Conservation (phyloP, 805 yeast species). For the Monosporozyma servazzii region DNA sequence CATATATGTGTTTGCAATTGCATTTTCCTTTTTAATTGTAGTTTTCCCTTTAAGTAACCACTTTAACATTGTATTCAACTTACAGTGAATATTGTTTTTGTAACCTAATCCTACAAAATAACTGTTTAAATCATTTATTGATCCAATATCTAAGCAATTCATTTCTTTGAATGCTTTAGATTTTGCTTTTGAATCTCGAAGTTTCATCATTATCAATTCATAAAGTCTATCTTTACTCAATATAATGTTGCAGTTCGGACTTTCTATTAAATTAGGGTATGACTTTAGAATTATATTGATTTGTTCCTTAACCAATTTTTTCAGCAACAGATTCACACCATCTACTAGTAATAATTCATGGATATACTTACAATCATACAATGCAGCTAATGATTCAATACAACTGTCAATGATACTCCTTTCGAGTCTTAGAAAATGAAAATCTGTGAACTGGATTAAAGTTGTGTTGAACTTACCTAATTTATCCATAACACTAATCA, state of each 20-base stretch:
- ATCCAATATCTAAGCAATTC: conserved; percentile 37
- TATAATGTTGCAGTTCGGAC: conserved; percentile 19
- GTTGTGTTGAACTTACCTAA: conserved; percentile 1
- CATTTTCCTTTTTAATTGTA: conserved; percentile 11
- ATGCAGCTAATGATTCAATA: conserved; percentile 18
- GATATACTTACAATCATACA: conserved; percentile 17
- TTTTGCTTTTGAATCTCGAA: conserved; percentile 39
- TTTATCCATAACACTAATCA: not conserved
- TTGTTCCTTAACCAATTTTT: conserved; percentile 19
- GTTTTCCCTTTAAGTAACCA: conserved; percentile 36
- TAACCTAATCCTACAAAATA: conserved; percentile 46
- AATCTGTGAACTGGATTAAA: conserved; percentile 15
- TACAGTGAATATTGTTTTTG: conserved; percentile 33
- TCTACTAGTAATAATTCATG: conserved; percentile 14
- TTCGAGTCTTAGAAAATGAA: conserved; percentile 17
- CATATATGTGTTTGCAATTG: conserved; percentile 16
- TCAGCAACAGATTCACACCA: conserved; percentile 6
- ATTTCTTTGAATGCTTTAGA: conserved; percentile 26
- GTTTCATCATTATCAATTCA: conserved; percentile 27
- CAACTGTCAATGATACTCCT: conserved; percentile 18
- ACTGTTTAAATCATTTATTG: conserved; percentile 62
- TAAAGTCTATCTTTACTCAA: conserved; percentile 30
- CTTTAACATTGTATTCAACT: conserved; percentile 39
- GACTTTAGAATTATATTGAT: conserved; percentile 11
- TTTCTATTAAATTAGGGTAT: conserved; percentile 10